Evolutionary conservation across 2,329 filamentous ascomycete species (phyloP), one percentile per base, ranked within the genome.

Genomic region (Cercospora zeae-maydis): DNA sequence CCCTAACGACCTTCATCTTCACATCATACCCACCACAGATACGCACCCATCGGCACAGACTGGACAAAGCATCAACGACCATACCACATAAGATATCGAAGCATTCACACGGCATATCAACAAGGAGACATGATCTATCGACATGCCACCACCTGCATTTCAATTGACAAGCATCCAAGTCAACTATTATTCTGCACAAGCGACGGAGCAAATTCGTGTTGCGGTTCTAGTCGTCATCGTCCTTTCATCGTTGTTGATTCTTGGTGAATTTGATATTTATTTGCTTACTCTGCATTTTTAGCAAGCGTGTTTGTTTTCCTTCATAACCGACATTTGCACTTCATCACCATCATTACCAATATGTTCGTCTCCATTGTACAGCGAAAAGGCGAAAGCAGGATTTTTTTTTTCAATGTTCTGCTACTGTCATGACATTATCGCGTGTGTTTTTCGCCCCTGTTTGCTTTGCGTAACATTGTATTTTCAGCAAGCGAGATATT

Each of bases 151-250:
- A 6, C 21, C 37, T 21, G 37, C 37, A 42, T 42, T 10, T n/a
- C n/a, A n/a, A 21, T 10, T 10, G 4, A 45, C 19, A 13, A 21
- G 39, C 39, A 45, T 45, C 19, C 16, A 45, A 45, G 39, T 16
- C 14, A 45, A 42, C 19, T 10, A 27, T 27, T 6, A 27, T 49
- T 34, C 49, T 62, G 63, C 63, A 65, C 63, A n/a, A 65, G 63
- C 63, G 63, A 65, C 51, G 63, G 63, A 60, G 63, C 56, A 27
- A 27, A 27, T 62, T 51, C 34, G 59, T 33, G 4, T 10, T 7
- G 34, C 34, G 13, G 6, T 37, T 37, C 34, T n/a, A 39, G 39
- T 8, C 39, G 39, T 24, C 16, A 1, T 8, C 39, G 39, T 24
- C 16, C 1, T 45, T 30, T 52, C 24, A 3, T 6, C 24, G 24